Evolutionary conservation across 2,329 filamentous ascomycete genomes (phyloP).

Genomic region (Xylaria sp.): DNA sequence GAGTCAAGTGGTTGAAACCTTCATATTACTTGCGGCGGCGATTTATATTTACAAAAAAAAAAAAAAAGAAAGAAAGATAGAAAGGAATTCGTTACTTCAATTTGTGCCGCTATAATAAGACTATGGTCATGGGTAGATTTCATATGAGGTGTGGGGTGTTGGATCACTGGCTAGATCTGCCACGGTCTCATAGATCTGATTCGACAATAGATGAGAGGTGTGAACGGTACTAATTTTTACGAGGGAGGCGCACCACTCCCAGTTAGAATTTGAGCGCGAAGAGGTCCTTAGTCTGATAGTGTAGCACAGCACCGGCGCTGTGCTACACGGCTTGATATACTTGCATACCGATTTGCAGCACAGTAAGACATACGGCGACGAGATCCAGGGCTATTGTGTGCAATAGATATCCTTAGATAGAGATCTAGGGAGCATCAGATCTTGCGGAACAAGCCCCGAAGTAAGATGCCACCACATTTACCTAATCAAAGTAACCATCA

Average conservation of each 20-base stretch:
- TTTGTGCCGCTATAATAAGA: too few relatives aligned
- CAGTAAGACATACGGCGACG: slow-evolving; percentile 19
- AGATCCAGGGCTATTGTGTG: slow-evolving; percentile 5
- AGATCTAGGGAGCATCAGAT: neutral
- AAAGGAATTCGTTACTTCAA: too few relatives aligned
- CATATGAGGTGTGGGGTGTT: too few relatives aligned
- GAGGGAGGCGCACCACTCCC: neutral
- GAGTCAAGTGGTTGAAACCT: too few relatives aligned
- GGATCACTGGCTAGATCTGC: too few relatives aligned
- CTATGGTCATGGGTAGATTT: too few relatives aligned
- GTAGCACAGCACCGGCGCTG: slow-evolving; percentile 19
- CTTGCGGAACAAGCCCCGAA: neutral
- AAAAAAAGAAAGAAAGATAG: too few relatives aligned
- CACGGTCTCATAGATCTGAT: too few relatives aligned
- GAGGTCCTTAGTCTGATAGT: slow-evolving; percentile 1
- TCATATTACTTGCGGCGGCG: too few relatives aligned
- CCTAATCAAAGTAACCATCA: neutral
- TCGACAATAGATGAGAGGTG: neutral
- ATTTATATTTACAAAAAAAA: too few relatives aligned
- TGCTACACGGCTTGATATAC: slow-evolving; percentile 11
- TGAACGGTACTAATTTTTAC: neutral
- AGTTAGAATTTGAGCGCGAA: neutral
- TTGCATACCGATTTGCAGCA: slow-evolving; percentile 21
- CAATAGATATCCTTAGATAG: neutral
- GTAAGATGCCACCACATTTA: neutral